These are phyloP conservation scores for Mangifera indica DNA, from an alignment of 345 rosid genomes.

Conservation along the genomic window DNA sequence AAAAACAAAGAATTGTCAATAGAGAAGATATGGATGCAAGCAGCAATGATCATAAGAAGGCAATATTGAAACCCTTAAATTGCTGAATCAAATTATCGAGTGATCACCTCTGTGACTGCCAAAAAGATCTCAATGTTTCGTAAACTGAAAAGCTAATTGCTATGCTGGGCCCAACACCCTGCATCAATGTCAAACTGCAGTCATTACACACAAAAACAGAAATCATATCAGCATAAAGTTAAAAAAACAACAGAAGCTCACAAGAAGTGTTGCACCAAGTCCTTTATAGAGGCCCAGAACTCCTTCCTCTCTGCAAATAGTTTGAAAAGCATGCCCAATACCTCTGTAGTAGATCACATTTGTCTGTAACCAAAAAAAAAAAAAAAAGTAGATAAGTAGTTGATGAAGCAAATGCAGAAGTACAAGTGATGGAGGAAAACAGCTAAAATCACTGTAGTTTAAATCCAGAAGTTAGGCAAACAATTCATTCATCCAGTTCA, in stretches of 20 bases:
- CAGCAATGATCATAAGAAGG: neutral
- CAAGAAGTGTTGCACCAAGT: constrained; percentile 88
- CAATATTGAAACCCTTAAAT: neutral
- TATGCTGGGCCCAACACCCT: constrained; percentile 94
- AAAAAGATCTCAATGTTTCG: constrained; percentile 76
- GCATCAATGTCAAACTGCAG: constrained; percentile 20
- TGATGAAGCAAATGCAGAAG: constrained; percentile 8
- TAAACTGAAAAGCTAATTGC: constrained; percentile 91
- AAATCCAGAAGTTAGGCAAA: neutral
- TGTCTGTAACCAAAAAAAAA: constrained; percentile 50
- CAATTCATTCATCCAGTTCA: neutral
- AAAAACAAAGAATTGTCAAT: neutral
- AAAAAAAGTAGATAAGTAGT: constrained; percentile 2
- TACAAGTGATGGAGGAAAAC: neutral
- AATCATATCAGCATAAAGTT: neutral
- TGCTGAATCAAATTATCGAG: constrained; percentile 10
- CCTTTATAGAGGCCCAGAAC: constrained; percentile 85
- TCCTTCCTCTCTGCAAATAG: constrained; percentile 79
- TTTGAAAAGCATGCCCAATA: constrained; percentile 69
- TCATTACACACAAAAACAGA: constrained; percentile 1
- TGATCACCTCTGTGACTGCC: constrained; percentile 73
- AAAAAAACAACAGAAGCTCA: constrained; percentile 23
- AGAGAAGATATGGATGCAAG: neutral
- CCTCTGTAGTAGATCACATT: constrained; percentile 76
- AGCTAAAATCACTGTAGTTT: neutral